Evolutionary conservation across 2,329 filamentous ascomycete species (phyloP).

Genomic region (Eurotiales sp.): DNA sequence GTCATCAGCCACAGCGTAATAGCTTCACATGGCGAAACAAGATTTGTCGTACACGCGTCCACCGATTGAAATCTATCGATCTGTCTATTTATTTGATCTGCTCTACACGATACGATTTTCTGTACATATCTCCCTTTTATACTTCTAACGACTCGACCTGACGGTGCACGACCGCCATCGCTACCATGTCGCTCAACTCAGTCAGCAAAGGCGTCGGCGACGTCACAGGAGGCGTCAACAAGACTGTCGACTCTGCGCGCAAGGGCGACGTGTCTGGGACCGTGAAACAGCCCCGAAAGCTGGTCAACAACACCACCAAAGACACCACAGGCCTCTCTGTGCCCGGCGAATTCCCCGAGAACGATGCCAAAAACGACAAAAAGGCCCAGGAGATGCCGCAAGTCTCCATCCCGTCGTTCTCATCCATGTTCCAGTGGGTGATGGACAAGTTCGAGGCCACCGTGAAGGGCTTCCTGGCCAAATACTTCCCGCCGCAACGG

Average conservation of each 20-base stretch:
- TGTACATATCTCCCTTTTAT: not conserved
- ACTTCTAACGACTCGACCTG: not conserved
- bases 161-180: not conserved
- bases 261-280: slow-evolving; percentile 18
- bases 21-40: not conserved
- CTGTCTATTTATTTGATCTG: not conserved
- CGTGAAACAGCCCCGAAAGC: slow-evolving; percentile 17
- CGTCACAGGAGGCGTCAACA: slow-evolving; percentile 19
- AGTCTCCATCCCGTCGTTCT: slow-evolving; percentile 18
- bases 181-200: slow-evolving; percentile 25
- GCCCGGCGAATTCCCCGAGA: slow-evolving; percentile 26
- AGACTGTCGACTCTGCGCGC: slow-evolving; percentile 16
- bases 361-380: slow-evolving; percentile 17
- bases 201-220: slow-evolving; percentile 20
- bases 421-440: slow-evolving; percentile 19
- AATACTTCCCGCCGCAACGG: slow-evolving; percentile 25
- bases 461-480: slow-evolving; percentile 22
- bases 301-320: slow-evolving; percentile 18
- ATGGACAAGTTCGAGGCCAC: slow-evolving; percentile 27
- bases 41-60: not conserved
- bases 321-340: slow-evolving; percentile 19
- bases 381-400: slow-evolving; percentile 18
- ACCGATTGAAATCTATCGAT: not conserved
- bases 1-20: not conserved
- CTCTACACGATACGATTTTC: not conserved